Conservation (phyloP, 2,329 filamentous ascomycete genomes). For the Clonostachys byssicola region DNA sequence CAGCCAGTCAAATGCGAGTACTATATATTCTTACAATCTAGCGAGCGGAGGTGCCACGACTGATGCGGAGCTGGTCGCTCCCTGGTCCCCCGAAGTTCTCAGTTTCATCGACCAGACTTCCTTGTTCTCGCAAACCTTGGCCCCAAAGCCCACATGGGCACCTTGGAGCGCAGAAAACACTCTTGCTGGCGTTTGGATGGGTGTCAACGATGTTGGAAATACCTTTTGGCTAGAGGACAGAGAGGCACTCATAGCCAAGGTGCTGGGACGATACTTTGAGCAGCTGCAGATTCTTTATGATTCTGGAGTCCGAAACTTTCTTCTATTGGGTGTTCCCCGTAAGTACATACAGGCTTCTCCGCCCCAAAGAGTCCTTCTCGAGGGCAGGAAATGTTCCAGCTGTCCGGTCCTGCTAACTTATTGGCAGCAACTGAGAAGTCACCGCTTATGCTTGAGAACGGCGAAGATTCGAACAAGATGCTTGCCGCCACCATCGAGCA, state of each 20-base stretch:
- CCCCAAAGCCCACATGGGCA: constrained; percentile 18
- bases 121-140: constrained; percentile 21
- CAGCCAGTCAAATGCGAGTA: constrained; percentile 37
- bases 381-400: no score
- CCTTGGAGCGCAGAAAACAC: constrained; percentile 36
- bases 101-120: constrained; percentile 14
- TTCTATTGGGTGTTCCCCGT: constrained; percentile 54
- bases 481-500: constrained; percentile 26
- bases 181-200: constrained; percentile 46
- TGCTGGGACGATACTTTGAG: constrained; percentile 33
- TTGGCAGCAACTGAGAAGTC: constrained; percentile 19
- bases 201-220: constrained; percentile 52
- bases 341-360: not conserved
- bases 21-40: constrained; percentile 44
- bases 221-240: constrained; percentile 29
- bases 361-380: not conserved
- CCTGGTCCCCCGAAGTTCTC: constrained; percentile 38
- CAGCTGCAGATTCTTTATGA: constrained; percentile 41
- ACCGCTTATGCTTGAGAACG: constrained; percentile 21
- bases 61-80: constrained; percentile 43
- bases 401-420: no score
- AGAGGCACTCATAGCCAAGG: constrained; percentile 30
- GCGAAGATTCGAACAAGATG: constrained; percentile 3
- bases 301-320: constrained; percentile 52
- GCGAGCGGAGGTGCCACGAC: constrained; percentile 51